Conservation (phyloP, 176 grass and related monocot species). For the Lolium multiflorum region DNA sequence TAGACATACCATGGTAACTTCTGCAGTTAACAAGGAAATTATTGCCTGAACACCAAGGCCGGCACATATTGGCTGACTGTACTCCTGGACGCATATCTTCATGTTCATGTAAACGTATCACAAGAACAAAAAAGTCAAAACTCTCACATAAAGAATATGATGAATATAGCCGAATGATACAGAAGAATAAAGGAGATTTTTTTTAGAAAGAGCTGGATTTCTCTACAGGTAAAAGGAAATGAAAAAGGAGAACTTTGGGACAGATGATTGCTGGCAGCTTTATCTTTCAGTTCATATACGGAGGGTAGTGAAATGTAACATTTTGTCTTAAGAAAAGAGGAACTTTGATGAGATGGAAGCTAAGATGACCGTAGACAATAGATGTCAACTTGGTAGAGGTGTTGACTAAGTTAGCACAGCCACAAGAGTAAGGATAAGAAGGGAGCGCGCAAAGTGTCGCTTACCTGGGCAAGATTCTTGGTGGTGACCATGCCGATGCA, state of each 20-base stretch:
- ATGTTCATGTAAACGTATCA: constrained; percentile 41
- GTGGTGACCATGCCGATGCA: constrained; percentile 36
- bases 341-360: background rate
- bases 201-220: background rate
- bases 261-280: constrained; percentile 13
- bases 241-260: background rate
- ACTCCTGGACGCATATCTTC: constrained; percentile 88
- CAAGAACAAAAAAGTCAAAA: constrained; percentile 41
- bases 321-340: background rate
- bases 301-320: background rate
- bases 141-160: constrained; percentile 25
- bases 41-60: constrained; percentile 81
- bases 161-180: background rate
- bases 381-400: background rate
- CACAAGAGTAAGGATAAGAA: background rate
- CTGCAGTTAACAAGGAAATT: constrained; percentile 81
- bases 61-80: constrained; percentile 75
- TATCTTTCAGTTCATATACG: constrained; percentile 17
- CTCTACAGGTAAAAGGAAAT: background rate
- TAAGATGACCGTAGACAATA: background rate
- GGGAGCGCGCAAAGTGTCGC: background rate
- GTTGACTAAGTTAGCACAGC: background rate
- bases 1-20: constrained; percentile 81
- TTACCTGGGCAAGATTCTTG: constrained; percentile 17
- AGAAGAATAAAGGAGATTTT: background rate